Evolutionary conservation across 129 eudicot species (phyloP), one percentile per base, ranked within the genome.

Genomic region (Centella asiatica): DNA sequence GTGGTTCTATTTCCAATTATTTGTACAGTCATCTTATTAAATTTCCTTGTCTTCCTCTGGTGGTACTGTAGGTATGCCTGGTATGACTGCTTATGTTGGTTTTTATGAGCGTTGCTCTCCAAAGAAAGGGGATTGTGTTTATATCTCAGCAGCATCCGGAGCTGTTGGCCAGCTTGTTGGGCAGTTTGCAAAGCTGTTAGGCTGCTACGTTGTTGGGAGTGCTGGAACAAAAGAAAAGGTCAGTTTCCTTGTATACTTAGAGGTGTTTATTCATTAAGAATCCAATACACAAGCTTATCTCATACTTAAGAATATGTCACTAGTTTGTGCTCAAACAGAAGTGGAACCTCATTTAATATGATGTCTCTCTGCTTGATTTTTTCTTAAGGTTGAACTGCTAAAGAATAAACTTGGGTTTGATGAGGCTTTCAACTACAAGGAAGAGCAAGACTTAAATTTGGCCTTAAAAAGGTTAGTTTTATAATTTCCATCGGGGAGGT

Each of bases 201-300:
- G 52, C 10, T 47, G 52, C 52, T 47, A 47, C 5, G 52, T 47
- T 47, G 52, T 47, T 47, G 52, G 52, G 26, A 47, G 52, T 47
- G 52, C 52, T 47, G 52, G 52, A 19, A n/a, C 8, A 4, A 19
- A 47, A 47, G 52, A 47, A 47, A 47, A 47, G 52, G 52, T 47
- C 26, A 15, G 26, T 47, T 47, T 47, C 19, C 19, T 19, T 47
- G n/a, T n/a, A n/a, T n/a, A n/a, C n/a, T n/a, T n/a, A n/a, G n/a
- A n/a, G n/a, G n/a, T n/a, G n/a, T n/a, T n/a, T n/a, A n/a, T n/a
- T n/a, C n/a, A n/a, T n/a, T n/a, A n/a, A n/a, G n/a, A n/a, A n/a
- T n/a, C n/a, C n/a, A n/a, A n/a, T n/a, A n/a, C n/a, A n/a, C n/a
- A n/a, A n/a, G n/a, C n/a, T n/a, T n/a, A n/a, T 19, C 39, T 47